Base-by-base conservation (phyloP, 2,329 filamentous ascomycete species). In the Didymella pomorum region DNA sequence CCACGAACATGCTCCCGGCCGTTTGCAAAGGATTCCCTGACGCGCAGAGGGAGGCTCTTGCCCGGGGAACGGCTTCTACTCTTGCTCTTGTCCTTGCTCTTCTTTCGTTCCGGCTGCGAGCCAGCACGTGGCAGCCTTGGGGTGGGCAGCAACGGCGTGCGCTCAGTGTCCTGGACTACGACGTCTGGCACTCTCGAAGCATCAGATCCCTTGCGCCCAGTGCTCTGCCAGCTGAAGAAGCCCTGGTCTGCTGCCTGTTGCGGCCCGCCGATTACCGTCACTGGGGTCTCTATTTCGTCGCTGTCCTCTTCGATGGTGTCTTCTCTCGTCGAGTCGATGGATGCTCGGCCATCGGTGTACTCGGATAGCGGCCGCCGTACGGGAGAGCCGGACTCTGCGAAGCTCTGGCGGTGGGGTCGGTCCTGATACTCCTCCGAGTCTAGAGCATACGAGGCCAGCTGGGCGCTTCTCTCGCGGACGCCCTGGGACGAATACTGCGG, bases 381-480 rank as follows among this genome's bases (percentile, higher is more conserved):
- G 42, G 58, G 62, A 1, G 67, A 63, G 12, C 58, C 58, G 6
- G 64, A 59, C 21, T 75, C 72, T 11, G 67, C 58, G 48, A 67
- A 69, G 65, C 72, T 73, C 52, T 64, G 58, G 42, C 65, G 58
- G 41, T 60, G 64, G 25, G 61, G 63, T 4, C 66, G 66, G 61
- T 66, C 65, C 50, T 72, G 71, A 63, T 74, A 76, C 31, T 69
- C 57, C 39, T 73, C 73, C 39, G 75, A 65, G 42, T 71, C 75
- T 70, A 97, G 84, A 48, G 92, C 88, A 73, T 93, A 92, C 18
- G 87, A 92, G 42, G 93, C 93, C 56, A 97, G 83, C 77, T 96
- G 92, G 50, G 92, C 91, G 2, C 93, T 96, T 72, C 95, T 89
- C 77, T 95, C 89, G 63, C 93, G 89, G 39, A 97, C 89, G 64